Conservation (phyloP, 2,329 filamentous ascomycete genomes). For the Sporothrix mexicana region DNA sequence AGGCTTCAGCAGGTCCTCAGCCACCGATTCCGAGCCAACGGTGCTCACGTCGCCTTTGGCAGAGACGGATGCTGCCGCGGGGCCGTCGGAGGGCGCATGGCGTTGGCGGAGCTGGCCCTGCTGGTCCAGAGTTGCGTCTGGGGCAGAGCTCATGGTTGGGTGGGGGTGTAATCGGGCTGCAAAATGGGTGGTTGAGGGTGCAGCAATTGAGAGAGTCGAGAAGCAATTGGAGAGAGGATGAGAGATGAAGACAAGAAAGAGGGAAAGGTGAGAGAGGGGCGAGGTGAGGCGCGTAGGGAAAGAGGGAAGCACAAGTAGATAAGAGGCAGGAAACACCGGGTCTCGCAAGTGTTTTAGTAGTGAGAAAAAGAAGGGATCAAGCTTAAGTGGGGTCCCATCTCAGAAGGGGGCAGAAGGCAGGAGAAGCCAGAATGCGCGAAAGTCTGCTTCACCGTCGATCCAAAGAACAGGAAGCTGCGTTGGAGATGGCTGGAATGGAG, state of each 20-base stretch:
- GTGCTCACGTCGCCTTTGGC: constrained; percentile 13
- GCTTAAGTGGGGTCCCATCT: constrained; percentile 31
- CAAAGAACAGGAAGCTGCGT: constrained; percentile 11
- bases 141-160: constrained; percentile 33
- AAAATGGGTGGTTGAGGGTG: constrained; percentile 7
- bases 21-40: background rate
- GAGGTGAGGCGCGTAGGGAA: background rate
- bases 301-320: background rate
- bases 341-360: constrained; percentile 23
- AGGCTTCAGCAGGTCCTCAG: constrained; percentile 40
- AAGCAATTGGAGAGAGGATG: background rate
- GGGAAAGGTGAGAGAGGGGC: background rate
- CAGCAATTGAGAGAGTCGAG: constrained; percentile 9
- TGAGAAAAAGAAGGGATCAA: constrained; percentile 24
- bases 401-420: constrained; percentile 25
- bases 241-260: background rate
- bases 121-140: constrained; percentile 32
- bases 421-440: constrained; percentile 23
- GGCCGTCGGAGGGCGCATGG: constrained; percentile 25
- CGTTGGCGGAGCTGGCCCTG: constrained; percentile 34
- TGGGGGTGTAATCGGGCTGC: constrained; percentile 1
- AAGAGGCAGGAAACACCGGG: constrained; percentile 30
- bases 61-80: constrained; percentile 1
- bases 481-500: background rate
- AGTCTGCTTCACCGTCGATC: constrained; percentile 12